Evolutionary conservation across 2,329 filamentous ascomycete species (phyloP).

Genomic region (Blumeria graminis): DNA sequence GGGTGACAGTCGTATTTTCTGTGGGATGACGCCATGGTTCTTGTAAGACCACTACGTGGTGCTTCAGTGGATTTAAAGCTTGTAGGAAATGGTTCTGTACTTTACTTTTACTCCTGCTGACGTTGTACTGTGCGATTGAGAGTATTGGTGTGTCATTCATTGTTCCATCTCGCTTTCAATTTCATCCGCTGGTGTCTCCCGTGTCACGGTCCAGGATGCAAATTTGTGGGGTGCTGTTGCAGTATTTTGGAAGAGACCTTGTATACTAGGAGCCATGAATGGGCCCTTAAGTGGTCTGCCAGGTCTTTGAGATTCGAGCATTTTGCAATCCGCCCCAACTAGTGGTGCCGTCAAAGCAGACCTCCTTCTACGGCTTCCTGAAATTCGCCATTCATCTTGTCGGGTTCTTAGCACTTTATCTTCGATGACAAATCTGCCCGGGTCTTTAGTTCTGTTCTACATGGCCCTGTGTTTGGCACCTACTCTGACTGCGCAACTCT

Average conservation of each 20-base stretch:
- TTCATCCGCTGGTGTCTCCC: not conserved
- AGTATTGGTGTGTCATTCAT: not conserved
- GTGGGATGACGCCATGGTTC: not conserved
- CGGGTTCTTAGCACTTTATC: not conserved
- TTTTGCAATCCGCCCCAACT: not conserved
- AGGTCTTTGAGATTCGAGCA: not conserved
- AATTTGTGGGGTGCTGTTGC: rapidly evolving
- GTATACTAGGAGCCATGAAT: too few species aligned
- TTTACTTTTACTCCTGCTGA: not conserved
- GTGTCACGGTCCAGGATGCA: not conserved
- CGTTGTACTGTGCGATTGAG: not conserved
- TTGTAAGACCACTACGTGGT: not conserved
- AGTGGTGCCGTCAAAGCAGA: not conserved
- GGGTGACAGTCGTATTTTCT: not conserved
- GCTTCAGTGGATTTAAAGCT: not conserved
- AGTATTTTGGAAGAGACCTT: not conserved
- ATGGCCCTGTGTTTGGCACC: not conserved
- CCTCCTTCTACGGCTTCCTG: not conserved
- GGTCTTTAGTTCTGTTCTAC: not conserved
- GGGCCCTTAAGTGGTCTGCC: not conserved
- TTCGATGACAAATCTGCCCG: not conserved
- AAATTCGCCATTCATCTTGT: not conserved
- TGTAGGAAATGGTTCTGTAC: not conserved
- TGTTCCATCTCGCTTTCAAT: not conserved
- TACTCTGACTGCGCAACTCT: not conserved